Evolutionary conservation across 495 filamentous ascomycete genomes (phyloP), one percentile per base, ranked within the genome.

Genomic region (Podospora sp.): DNA sequence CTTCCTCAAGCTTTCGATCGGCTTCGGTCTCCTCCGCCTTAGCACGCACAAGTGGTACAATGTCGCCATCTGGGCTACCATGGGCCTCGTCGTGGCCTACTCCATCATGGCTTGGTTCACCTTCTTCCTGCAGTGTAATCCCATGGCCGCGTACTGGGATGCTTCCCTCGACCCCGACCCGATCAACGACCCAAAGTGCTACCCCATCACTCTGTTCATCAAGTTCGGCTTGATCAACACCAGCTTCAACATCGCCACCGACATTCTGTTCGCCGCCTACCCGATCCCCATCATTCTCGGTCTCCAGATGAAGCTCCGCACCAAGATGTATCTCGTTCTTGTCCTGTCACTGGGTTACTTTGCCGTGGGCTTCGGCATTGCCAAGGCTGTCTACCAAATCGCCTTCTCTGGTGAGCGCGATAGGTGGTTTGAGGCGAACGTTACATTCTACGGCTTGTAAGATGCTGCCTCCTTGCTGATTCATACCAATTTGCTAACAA

Each of bases 1-100:
- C 20, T 65, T 80, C 21, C 72, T 81, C 52, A 81, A 82, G 65
- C 68, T 81, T 53, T 80, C 80, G 6, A 76, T 81, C 55, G 76
- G 73, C 22, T 50, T 73, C 26, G 66, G 65, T n/a, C 67, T 73
- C 18, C 36, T 72, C 9, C 63, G 71, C 11, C 65, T 73, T 2
- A 69, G 59, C 11, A 63, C 20, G 46, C 59, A 62, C 29, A 66
- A 50, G 53, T 63, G 60, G 69, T 77, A 66, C 60, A 58, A 40
- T 1, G 65, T 22, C 60, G 65, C 62, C 25, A 67, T 73, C 58
- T 72, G 60, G 33, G 72, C 56, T 46, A 67, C 53, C 57, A 75
- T 69, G 60, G 67, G 57, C 60, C 68, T 55, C 60, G 67, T 79
- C 12, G 65, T 72, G 0, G 53, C 63, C 8, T 75, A 76, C 64